phyloP scores from a whole-genome alignment of 768 basidiomycete species.

The Mrakia frigida region DNA sequence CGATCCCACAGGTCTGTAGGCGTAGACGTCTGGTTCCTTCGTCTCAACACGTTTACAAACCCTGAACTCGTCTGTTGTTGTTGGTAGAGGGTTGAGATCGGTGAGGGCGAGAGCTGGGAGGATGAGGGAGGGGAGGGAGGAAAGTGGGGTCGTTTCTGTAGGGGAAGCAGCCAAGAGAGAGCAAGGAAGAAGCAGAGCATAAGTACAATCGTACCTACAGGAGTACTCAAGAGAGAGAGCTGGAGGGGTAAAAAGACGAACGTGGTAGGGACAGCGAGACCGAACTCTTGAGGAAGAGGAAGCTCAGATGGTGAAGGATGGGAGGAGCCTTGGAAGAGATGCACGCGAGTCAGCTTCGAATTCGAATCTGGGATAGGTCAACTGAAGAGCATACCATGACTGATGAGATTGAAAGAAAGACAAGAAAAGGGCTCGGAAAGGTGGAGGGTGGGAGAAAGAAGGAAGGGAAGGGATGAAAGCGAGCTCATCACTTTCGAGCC shows the following conservation, averaged over 20 bases:
- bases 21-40: neutral
- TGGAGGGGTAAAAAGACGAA: neutral
- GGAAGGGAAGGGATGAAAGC: neutral
- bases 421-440: neutral
- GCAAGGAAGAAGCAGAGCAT: neutral
- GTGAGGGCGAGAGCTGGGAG: constrained; percentile 11
- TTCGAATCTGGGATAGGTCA: neutral
- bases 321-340: neutral
- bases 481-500: neutral
- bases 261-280: constrained; percentile 2
- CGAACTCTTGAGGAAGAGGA: neutral
- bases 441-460: neutral
- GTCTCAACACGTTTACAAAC: constrained; percentile 8
- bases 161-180: neutral
- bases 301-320: constrained; percentile 5
- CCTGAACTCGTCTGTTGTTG: neutral
- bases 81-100: neutral
- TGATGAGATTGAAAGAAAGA: neutral
- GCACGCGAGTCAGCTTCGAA: neutral
- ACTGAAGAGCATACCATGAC: neutral
- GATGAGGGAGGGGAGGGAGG: constrained; percentile 3
- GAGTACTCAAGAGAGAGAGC: too few species aligned
- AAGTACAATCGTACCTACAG: too few species aligned
- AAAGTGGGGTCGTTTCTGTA: neutral
- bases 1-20: neutral